Base-by-base conservation (phyloP, 2,329 filamentous ascomycete genomes). In the Fusarium irregulare region DNA sequence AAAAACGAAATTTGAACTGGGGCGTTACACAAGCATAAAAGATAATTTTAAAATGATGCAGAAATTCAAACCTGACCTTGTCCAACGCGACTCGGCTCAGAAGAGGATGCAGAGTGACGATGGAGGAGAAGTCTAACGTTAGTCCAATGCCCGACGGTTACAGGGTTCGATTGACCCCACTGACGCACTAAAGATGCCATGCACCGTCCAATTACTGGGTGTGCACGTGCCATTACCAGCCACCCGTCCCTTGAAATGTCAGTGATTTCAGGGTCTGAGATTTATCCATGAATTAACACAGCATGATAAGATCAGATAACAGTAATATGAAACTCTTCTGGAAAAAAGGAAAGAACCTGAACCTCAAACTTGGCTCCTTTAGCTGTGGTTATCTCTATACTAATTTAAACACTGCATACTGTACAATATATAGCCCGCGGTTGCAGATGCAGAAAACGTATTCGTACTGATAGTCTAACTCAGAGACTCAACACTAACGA, bases 121-220 rank as follows among this genome's bases (percentile, higher is more conserved):
- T 59, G 60, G 51, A 63, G 30, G 32, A 44, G 27, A 41, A 70
- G 56, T 37, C 34, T 37, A 37, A 30, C 28, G 28, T 30, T 10
- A 70, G 56, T 37, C 34, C 18, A 37, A 10, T 37, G 18, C 34
- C 18, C 34, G 34, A 37, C 34, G 18, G 34, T 37, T 62, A 66
- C 66, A 72, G 71, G 73, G 69, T 69, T 69, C 60, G 37, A 40
- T 32, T 70, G n/a, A 57, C 71, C 71, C 72, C 72, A 70, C 71
- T 57, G 42, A 44, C 59, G 58, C 64, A 71, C 66, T 49, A 60
- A 66, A 59, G 21, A 49, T 58, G 58, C 69, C 60, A 56, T 30
- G 47, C 18, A 64, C 66, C 71, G 44, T 63, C 60, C 47, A 49
- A 42, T 40, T 69, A 54, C 66, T 61, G 49, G 66, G 65, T 27